A percentile compares a stretch with the other conserved stretches of the same genome.
Conservation (phyloP, 257 asterid genomes). For the Primulina tabacum region DNA sequence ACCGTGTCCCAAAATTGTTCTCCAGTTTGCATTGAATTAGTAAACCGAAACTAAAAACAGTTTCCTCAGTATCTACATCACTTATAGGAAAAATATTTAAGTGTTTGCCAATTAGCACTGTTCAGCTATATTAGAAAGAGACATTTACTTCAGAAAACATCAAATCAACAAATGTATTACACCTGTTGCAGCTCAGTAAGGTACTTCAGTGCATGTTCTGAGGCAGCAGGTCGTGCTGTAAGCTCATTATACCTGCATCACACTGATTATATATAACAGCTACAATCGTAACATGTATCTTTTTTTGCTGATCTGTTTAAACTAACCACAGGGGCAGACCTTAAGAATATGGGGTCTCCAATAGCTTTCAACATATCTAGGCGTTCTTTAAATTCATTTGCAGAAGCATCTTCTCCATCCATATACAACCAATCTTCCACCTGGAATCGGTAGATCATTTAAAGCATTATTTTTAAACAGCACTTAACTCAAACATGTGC, state of each 20-base stretch:
- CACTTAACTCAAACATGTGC: conserved; percentile 14
- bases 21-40: background rate
- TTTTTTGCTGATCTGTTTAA: conserved; percentile 12
- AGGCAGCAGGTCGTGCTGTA: conserved; percentile 87
- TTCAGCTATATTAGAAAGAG: conserved; percentile 12
- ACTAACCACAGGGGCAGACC: conserved; percentile 44
- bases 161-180: conserved; percentile 8
- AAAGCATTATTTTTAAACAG: conserved; percentile 17
- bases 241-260: conserved; percentile 70
- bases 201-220: conserved; percentile 65
- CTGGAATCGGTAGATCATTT: conserved; percentile 39
- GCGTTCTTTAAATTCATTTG: conserved; percentile 73
- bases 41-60: background rate
- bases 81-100: background rate
- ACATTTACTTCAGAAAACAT: background rate
- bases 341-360: conserved; percentile 90
- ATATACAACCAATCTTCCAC: conserved; percentile 97
- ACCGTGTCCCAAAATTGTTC: conserved; percentile 7
- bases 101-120: background rate
- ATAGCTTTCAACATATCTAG: conserved; percentile 75
- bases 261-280: conserved; percentile 21
- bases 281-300: background rate
- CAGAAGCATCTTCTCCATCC: conserved; percentile 99
- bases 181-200: conserved; percentile 74
- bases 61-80: conserved; percentile 6